phyloP scores from a whole-genome alignment of 176 grass and related monocot genomes.

The Ensete glaucum region DNA sequence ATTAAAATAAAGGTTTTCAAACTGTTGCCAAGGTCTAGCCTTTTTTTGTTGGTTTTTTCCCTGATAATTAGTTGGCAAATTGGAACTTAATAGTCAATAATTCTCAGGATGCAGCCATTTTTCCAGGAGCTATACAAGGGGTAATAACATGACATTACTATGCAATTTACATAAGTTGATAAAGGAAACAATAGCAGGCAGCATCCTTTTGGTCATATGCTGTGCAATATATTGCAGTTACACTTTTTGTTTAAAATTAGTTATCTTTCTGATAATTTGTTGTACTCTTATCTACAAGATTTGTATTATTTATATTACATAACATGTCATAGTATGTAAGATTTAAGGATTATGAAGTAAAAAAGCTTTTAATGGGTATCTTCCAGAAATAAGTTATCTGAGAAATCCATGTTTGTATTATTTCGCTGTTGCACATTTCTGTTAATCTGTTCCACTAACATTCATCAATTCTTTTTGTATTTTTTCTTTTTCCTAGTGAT shows the following conservation, averaged over 20 bases:
- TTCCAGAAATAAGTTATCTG: background rate
- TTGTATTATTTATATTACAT: background rate
- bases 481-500: conserved; percentile 35
- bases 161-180: background rate
- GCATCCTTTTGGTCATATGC: background rate
- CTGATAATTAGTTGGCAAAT: too few relatives aligned
- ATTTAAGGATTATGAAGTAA: too few relatives aligned
- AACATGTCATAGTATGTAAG: too few relatives aligned
- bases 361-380: background rate
- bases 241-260: background rate
- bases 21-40: too few relatives aligned
- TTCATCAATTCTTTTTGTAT: background rate
- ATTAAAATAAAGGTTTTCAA: too few relatives aligned
- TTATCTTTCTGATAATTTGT: background rate
- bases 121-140: too few relatives aligned
- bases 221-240: background rate
- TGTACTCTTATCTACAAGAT: background rate
- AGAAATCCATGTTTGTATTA: background rate
- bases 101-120: too few relatives aligned
- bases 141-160: background rate
- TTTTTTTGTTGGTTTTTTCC: too few relatives aligned
- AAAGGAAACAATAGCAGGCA: background rate
- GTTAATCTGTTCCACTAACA: background rate
- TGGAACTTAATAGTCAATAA: too few relatives aligned
- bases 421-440: background rate